A percentile compares a stretch with the other conserved stretches of the same genome.
Evolutionary conservation across 805 yeast genomes (phyloP).

Genomic region (Metschnikowia hibisci): DNA sequence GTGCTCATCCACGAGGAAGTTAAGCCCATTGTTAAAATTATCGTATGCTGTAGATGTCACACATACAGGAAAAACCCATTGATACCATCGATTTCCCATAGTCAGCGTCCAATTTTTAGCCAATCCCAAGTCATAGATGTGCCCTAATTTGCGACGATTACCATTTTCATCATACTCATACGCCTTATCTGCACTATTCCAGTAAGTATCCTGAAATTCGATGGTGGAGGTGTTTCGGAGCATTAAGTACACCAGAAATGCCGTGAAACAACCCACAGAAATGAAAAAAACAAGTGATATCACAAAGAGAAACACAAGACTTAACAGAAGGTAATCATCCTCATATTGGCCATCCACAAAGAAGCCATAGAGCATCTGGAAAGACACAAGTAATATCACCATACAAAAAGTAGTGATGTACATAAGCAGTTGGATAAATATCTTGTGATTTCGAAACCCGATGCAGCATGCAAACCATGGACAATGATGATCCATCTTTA

Average conservation of each 20-base stretch:
- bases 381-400: conserved; percentile 38
- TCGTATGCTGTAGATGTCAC: conserved; percentile 21
- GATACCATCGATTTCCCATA: conserved; percentile 64
- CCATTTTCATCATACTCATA: conserved; percentile 38
- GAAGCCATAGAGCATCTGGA: conserved; percentile 45
- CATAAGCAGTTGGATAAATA: conserved; percentile 67
- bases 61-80: conserved; percentile 68
- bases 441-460: conserved; percentile 78
- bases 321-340: conserved; percentile 47
- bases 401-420: conserved; percentile 49
- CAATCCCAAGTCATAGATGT: conserved; percentile 73
- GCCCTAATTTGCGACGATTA: conserved; percentile 47
- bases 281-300: conserved; percentile 53
- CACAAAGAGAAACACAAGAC: conserved; percentile 57
- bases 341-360: conserved; percentile 39
- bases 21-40: conserved; percentile 43
- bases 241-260: conserved; percentile 57
- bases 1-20: conserved; percentile 45
- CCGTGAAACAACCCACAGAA: conserved; percentile 44
- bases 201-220: conserved; percentile 60
- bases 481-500: conserved; percentile 59
- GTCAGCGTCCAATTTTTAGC: conserved; percentile 58
- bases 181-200: conserved; percentile 39
- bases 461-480: conserved; percentile 94
- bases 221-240: conserved; percentile 72